phyloP scores from a whole-genome alignment of 108 stramenopile species.

The Chaetoceros muelleri region DNA sequence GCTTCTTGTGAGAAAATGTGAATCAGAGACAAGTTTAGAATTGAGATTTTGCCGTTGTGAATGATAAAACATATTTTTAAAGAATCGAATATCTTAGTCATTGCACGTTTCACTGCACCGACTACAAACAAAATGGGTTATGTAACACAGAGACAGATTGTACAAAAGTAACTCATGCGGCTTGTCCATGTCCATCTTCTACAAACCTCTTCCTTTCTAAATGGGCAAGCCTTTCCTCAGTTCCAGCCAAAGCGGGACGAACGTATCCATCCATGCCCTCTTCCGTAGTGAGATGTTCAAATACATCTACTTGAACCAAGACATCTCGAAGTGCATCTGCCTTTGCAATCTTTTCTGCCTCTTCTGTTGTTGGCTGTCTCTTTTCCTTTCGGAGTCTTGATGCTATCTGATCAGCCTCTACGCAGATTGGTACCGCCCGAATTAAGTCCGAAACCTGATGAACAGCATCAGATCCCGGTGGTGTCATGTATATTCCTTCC shows the following conservation, averaged over 20 bases:
- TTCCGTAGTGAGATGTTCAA: constrained; percentile 61
- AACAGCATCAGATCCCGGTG: constrained; percentile 47
- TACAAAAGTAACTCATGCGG: constrained; percentile 13
- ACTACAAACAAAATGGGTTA: no score
- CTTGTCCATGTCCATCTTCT: no score
- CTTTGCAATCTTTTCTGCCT: constrained; percentile 83
- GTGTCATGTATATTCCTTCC: constrained; percentile 75
- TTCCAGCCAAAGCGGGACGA: constrained; percentile 74
- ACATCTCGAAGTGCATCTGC: constrained; percentile 92
- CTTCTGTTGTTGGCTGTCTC: constrained; percentile 83
- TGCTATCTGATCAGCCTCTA: constrained; percentile 89
- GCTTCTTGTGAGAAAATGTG: no score
- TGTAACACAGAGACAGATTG: no score
- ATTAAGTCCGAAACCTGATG: constrained; percentile 84
- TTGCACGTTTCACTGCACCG: no score
- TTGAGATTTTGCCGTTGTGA: no score
- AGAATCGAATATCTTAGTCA: no score
- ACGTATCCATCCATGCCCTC: constrained; percentile 68
- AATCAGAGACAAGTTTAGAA: no score
- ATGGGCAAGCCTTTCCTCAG: constrained; percentile 64
- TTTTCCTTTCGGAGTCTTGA: constrained; percentile 80
- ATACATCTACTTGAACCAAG: constrained; percentile 92
- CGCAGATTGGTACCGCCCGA: constrained; percentile 79
- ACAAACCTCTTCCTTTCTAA: constrained; percentile 70
- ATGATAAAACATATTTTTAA: no score